Evolutionary conservation across 2,329 filamentous ascomycete genomes (phyloP).

Genomic region (Xylariomycetidae sp.): DNA sequence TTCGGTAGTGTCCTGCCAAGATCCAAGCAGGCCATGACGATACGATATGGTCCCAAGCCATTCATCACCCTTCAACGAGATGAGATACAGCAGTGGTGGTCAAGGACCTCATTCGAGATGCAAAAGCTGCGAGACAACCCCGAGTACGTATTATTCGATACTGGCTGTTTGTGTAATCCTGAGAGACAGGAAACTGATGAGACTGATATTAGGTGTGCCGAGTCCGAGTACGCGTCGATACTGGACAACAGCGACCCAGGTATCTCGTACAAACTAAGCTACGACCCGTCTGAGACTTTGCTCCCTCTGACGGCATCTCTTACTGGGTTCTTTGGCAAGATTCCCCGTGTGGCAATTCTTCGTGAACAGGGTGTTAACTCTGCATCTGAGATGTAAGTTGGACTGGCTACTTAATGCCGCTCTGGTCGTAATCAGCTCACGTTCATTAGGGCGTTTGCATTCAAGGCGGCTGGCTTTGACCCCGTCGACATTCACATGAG

Average conservation of each 20-base stretch:
- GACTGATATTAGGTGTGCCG: slow-evolving; percentile 63
- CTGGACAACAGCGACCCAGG: slow-evolving; percentile 72
- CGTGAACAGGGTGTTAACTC: slow-evolving; percentile 95
- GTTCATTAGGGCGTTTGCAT: slow-evolving; percentile 64
- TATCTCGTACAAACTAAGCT: slow-evolving; percentile 76
- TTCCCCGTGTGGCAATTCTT: slow-evolving; percentile 72
- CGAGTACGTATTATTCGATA: slow-evolving; percentile 21
- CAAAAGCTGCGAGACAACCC: slow-evolving; percentile 88
- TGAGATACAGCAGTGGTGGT: slow-evolving; percentile 82
- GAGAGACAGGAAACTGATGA: too few species aligned
- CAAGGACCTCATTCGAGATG: slow-evolving; percentile 83
- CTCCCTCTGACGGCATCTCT: slow-evolving; percentile 62
- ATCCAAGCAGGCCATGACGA: slow-evolving; percentile 67
- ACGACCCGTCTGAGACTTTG: slow-evolving; percentile 70
- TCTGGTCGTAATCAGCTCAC: too few species aligned
- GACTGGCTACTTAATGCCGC: too few species aligned
- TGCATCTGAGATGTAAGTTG: slow-evolving; percentile 77
- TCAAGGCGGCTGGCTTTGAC: slow-evolving; percentile 84
- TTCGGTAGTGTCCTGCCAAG: slow-evolving; percentile 70
- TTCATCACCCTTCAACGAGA: slow-evolving; percentile 64
- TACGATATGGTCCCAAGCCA: slow-evolving; percentile 64
- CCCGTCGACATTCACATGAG: slow-evolving; percentile 96
- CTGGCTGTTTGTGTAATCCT: background rate
- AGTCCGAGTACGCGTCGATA: slow-evolving; percentile 73
- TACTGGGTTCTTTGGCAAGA: slow-evolving; percentile 48